Base-by-base conservation (phyloP, 805 yeast genomes). In the Candida manassasensis region DNA sequence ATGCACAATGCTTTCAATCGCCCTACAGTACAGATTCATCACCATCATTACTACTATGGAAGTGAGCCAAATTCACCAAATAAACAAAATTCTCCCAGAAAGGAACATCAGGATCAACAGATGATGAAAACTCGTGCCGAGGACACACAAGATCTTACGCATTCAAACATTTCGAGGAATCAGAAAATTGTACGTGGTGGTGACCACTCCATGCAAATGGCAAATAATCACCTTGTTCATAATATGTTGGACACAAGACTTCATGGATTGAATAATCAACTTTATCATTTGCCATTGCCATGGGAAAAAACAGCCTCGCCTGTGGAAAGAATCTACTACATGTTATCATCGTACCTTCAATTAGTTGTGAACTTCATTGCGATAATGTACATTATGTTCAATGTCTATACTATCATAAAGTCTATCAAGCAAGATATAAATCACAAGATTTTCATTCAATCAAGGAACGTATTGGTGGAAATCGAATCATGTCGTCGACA, bases 291-390 rank as follows among this genome's bases (percentile, higher is more conserved):
- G 11, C 86, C 86, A 1, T 60, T 62, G 2, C 84, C 85, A 0
- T 79, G 85, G 85, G 71, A 75, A 4, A 38, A 62, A 5, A 48
- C 56, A 5, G 72, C 79, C 3, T 49, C 60, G 9, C 84, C 86
- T 3, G 63, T 59, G 13, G 76, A 73, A 19, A 69, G 68, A 39
- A 55, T 66, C 0, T 76, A 83, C 5, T 82, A 82, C 48, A 50
- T 76, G 19, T 49, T 80, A 7, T 69, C 81, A 7, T 75, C 88
- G 10, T 79, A 81, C 45, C 51, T 81, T 21, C 89, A 82, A 53
- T 45, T 80, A 6, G 31, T 67, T 2, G 49, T 76, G 40, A 82
- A 82, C 48, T 52, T 69, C 2, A 37, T 66, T 2, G 73, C 79
- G 0, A 59, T 73, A 1, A 40, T 63, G 6, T 71, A 71, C 30